Evolutionary conservation across 306 rosid genomes (phyloP).

Genomic region (Glycine latifolia): DNA sequence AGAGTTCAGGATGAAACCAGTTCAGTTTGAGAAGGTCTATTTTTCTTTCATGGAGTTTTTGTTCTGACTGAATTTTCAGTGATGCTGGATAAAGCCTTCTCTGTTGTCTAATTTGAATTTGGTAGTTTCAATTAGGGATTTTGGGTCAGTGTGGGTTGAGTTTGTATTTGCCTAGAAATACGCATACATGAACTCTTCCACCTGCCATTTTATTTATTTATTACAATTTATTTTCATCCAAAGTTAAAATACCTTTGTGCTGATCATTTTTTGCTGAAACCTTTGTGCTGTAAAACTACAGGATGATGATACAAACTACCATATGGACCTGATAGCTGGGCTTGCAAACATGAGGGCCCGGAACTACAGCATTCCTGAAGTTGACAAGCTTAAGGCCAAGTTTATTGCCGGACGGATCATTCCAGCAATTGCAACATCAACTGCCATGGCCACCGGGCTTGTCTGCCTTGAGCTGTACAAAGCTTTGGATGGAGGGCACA

Average conservation of each 20-base stretch:
- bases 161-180: conserved; percentile 17
- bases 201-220: conserved; percentile 1
- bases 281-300: conserved; percentile 51
- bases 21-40: conserved; percentile 91
- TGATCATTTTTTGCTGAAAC: too few species aligned
- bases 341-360: conserved; percentile 99
- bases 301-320: conserved; percentile 98
- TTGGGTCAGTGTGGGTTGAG: conserved; percentile 29
- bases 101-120: conserved; percentile 5
- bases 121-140: conserved; percentile 3
- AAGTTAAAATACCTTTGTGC: not conserved
- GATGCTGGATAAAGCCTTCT: too few species aligned
- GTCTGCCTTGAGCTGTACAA: conserved; percentile 96
- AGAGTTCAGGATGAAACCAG: conserved; percentile 92
- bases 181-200: not conserved
- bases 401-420: conserved; percentile 94
- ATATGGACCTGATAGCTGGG: conserved; percentile 94
- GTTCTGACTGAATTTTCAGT: too few species aligned
- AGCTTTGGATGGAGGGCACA: conserved; percentile 84
- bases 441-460: conserved; percentile 97
- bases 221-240: not conserved
- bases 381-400: conserved; percentile 97
- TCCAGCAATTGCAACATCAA: conserved; percentile 97
- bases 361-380: conserved; percentile 93
- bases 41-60: not conserved